These are phyloP conservation scores for Euphorbia peplus DNA, from an alignment of 345 rosid genomes.

Conservation along the genomic window DNA sequence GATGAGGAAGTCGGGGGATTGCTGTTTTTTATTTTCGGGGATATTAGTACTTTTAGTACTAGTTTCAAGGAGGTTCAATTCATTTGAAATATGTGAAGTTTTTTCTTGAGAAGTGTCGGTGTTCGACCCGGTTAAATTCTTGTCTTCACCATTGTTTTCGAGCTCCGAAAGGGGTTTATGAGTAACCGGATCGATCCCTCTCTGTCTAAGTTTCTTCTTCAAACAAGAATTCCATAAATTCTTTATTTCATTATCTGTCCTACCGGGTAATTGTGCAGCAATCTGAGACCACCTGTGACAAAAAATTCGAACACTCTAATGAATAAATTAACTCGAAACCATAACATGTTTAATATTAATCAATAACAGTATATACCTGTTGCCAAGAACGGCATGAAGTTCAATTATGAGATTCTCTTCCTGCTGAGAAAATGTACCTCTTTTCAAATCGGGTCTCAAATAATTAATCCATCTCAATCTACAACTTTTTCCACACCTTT, in stretches of 20 bases:
- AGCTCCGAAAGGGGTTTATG: slow-evolving; percentile 42
- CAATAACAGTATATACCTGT: slow-evolving; percentile 48
- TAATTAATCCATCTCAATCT: slow-evolving; percentile 95
- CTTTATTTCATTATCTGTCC: slow-evolving; percentile 36
- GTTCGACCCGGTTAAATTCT: slow-evolving; percentile 36
- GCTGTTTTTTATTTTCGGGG: slow-evolving; percentile 15
- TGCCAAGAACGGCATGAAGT: slow-evolving; percentile 89
- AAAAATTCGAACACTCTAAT: not conserved
- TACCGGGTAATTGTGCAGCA: slow-evolving; percentile 36
- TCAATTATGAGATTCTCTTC: slow-evolving; percentile 89
- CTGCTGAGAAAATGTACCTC: slow-evolving; percentile 91
- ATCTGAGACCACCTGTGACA: slow-evolving; percentile 36
- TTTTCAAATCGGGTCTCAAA: slow-evolving; percentile 92
- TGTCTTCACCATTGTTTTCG: slow-evolving; percentile 43
- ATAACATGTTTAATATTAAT: no score
- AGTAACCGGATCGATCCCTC: slow-evolving; percentile 36
- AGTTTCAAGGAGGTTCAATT: slow-evolving; percentile 26
- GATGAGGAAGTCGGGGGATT: slow-evolving; percentile 30
- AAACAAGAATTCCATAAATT: slow-evolving; percentile 38
- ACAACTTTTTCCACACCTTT: slow-evolving; percentile 98
- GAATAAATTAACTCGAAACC: not conserved
- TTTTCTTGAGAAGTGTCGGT: slow-evolving; percentile 20
- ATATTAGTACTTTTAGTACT: slow-evolving; percentile 14
- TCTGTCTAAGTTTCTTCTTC: slow-evolving; percentile 34
- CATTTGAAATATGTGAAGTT: slow-evolving; percentile 22